Evolutionary conservation across 495 filamentous ascomycete species (phyloP), one percentile per base, ranked within the genome.

Genomic region (Lasiosphaeria miniovina): DNA sequence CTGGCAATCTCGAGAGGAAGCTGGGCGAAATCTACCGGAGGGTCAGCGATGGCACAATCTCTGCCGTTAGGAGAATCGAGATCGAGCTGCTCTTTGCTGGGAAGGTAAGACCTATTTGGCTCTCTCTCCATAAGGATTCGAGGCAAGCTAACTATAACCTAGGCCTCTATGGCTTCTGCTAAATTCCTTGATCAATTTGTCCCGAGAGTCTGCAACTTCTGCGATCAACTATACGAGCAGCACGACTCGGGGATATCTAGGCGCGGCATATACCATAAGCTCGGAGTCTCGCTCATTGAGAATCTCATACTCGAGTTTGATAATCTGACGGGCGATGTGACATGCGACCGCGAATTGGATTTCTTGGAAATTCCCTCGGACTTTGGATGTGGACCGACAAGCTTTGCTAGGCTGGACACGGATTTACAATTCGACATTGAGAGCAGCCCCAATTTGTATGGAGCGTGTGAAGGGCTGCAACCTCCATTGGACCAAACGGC

Each of bases 51-150:
- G 73, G 75, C 1, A 59, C 52, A 12, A 71, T 77, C 43, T 64
- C 54, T 14, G 76, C 70, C 6, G 65, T 74, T 54, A 69, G 78
- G 48, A 72, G 70, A 52, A 53, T 75, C 14, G 78, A 81, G 65
- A 67, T 81, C 6, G 77, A 78, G 49, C 58, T 81, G 7, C 70
- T 81, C 17, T 68, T 70, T 51, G 74, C 73, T 15, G 78, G 78
- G 52, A 79, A 71, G 69, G 76, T 78, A 59, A 14, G 43, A 6
- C 24, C 2, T 49, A 71, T 61, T 14, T n/a, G 6, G n/a, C 12
- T 8, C 4, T 8, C 54, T 14, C 12, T 24, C 24, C 24, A 24
- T 24, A 24, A 24, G 24, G 24, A 24, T 24, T 0, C 24, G 24
- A 2, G 11, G 4, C 7, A 17, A 12, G 40, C 68, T 74, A 57